These are phyloP conservation scores for Trametes cubensis DNA, from an alignment of 768 basidiomycete species.

Conservation along the genomic window DNA sequence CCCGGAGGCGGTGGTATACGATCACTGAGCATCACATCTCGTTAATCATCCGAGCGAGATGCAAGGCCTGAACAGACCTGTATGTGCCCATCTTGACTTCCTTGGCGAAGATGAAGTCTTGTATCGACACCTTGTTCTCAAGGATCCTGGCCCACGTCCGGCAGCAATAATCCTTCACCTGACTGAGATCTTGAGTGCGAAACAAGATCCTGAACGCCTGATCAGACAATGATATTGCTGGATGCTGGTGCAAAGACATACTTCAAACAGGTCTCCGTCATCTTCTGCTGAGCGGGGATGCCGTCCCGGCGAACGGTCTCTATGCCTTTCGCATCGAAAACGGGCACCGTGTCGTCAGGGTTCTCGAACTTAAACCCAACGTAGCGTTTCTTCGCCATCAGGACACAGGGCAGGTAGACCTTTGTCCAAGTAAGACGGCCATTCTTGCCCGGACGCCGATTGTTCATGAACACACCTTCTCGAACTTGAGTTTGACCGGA, in stretches of 20 bases:
- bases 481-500: conserved; percentile 96
- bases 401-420: conserved; percentile 93
- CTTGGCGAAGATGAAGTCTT: conserved; percentile 94
- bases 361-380: conserved; percentile 95
- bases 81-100: conserved; percentile 94
- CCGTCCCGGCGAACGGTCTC: conserved; percentile 96
- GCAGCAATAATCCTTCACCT: conserved; percentile 87
- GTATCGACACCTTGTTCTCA: conserved; percentile 77
- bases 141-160: conserved; percentile 83
- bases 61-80: conserved; percentile 51
- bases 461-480: conserved; percentile 63
- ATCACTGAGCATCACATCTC: conserved; percentile 55
- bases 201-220: conserved; percentile 73
- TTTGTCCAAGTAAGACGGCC: conserved; percentile 36
- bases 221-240: background rate
- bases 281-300: conserved; percentile 87
- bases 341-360: conserved; percentile 74
- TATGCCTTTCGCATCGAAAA: conserved; percentile 96
- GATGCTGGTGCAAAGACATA: conserved; percentile 38
- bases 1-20: conserved; percentile 90
- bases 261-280: conserved; percentile 90
- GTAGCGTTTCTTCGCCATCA: conserved; percentile 98
- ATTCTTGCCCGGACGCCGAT: background rate
- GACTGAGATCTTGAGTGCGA: conserved; percentile 83
- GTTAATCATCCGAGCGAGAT: background rate